phyloP scores from a whole-genome alignment of 805 yeast genomes.

The Ogataea parapolymorpha region DNA sequence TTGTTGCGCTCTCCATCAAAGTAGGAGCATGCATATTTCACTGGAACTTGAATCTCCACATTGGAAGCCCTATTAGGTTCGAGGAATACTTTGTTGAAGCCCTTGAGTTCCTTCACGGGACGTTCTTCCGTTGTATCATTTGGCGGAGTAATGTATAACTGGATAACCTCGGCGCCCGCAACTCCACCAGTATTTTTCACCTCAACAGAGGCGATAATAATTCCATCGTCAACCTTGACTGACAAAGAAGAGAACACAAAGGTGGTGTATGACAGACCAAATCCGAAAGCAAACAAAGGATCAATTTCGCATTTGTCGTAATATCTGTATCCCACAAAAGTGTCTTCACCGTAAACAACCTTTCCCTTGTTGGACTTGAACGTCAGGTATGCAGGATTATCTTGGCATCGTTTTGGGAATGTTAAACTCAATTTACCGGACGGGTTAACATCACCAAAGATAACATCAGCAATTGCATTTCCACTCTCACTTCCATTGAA shows the following conservation, averaged over 20 bases:
- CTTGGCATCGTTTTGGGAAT: slow-evolving; percentile 49
- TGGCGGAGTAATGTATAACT: slow-evolving; percentile 46
- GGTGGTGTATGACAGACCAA: slow-evolving; percentile 57
- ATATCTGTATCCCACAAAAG: slow-evolving; percentile 59
- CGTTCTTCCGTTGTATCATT: slow-evolving; percentile 37
- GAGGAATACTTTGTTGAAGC: slow-evolving; percentile 48
- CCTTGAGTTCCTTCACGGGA: slow-evolving; percentile 60
- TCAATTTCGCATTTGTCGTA: slow-evolving; percentile 50
- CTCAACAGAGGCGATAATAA: slow-evolving; percentile 32
- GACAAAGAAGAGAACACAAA: slow-evolving; percentile 42
- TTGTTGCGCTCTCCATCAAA: slow-evolving; percentile 45
- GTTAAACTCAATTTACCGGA: slow-evolving; percentile 56
- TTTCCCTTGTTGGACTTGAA: slow-evolving; percentile 50
- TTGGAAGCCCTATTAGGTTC: slow-evolving; percentile 39
- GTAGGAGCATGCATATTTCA: slow-evolving; percentile 33
- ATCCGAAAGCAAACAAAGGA: slow-evolving; percentile 60
- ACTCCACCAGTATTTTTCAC: slow-evolving; percentile 47
- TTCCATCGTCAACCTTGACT: slow-evolving; percentile 28
- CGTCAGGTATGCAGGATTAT: slow-evolving; percentile 56
- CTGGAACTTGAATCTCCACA: background rate
- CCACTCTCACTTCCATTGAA: slow-evolving; percentile 59
- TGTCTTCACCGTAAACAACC: slow-evolving; percentile 61
- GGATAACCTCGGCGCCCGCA: slow-evolving; percentile 57
- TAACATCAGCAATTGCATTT: slow-evolving; percentile 55
- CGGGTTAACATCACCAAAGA: slow-evolving; percentile 60